Percentiles rank a stretch among this genome's conserved stretches.
These are phyloP conservation scores for Kodamaea plutei DNA, from an alignment of 1,139 yeast species.

Conservation along the genomic window DNA sequence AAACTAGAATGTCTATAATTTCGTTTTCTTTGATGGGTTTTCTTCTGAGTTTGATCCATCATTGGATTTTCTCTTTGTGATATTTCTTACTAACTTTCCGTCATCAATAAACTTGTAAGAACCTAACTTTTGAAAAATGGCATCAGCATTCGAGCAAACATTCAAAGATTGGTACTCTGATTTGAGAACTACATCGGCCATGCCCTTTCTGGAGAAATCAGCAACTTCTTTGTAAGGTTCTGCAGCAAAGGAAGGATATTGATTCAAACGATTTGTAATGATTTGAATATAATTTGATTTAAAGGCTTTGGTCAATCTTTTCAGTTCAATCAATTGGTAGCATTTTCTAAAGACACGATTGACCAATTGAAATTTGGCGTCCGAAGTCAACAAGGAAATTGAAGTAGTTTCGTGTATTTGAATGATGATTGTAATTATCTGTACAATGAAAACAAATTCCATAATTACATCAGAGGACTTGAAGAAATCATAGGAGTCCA, in stretches of 20 bases:
- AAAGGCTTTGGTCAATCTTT: slow-evolving; percentile 36
- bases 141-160: slow-evolving; percentile 33
- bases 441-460: slow-evolving; percentile 52
- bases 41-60: slow-evolving; percentile 7
- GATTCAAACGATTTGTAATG: slow-evolving; percentile 29
- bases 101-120: slow-evolving; percentile 47
- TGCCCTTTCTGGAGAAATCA: slow-evolving; percentile 19
- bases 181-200: slow-evolving; percentile 53
- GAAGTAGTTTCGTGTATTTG: slow-evolving; percentile 31
- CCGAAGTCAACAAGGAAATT: slow-evolving; percentile 24
- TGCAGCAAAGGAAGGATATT: slow-evolving; percentile 38
- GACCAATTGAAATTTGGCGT: slow-evolving; percentile 31
- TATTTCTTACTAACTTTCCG: slow-evolving; percentile 52
- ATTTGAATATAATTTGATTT: slow-evolving; percentile 29
- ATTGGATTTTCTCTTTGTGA: slow-evolving; percentile 32
- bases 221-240: slow-evolving; percentile 16
- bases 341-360: slow-evolving; percentile 44
- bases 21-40: no score
- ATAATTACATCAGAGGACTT: slow-evolving; percentile 52
- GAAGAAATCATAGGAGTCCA: slow-evolving; percentile 62
- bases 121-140: slow-evolving; percentile 21
- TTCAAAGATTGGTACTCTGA: slow-evolving; percentile 51
- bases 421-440: slow-evolving; percentile 44
- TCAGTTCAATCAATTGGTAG: slow-evolving; percentile 42
- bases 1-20: no score